Evolutionary conservation across 306 rosid species (phyloP), one percentile per base, ranked within the genome.

Genomic region (Vachellia pachyceras): DNA sequence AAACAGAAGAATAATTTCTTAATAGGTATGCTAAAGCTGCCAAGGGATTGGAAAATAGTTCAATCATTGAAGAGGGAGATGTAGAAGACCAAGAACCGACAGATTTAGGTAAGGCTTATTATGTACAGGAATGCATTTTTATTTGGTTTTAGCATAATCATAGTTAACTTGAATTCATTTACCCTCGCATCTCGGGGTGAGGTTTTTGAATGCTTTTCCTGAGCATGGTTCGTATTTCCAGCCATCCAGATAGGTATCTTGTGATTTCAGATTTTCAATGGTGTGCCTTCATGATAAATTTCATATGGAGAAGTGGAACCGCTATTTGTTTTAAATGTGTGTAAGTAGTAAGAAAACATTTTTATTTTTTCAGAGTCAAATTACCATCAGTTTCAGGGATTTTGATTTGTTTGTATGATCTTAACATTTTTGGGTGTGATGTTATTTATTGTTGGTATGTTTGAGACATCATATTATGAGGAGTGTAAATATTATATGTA

Each of bases 1-100:
- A 94, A 84, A 94, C 98, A 3, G 97, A 92, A 79, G 96, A 90
- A 84, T 88, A 89, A 69, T 92, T 94, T 84, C 90, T 94, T 69
- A 79, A 88, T 69, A 88, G 98, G 86, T 92, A 94, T 86, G 97
- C 97, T 63, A 89, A 92, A 87, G 96, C 90, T 58, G 97, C 98
- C 8, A 85, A 72, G 74, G 95, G 84, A 44, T 84, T 94, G 90
- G 94, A 90, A 85, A 89, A 88, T 86, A 90, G 89, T 84, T 79
- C 89, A 71, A 64, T 66, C 60, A 87, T 92, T 54, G 97, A 94
- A 79, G 97, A 92, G 88, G 97, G 88, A 49, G 92, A 92, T 68
- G 84, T 54, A 70, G 97, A 90, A 74, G 97, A 90, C 83, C 84
- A 90, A 77, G 93, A 92, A 67, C 82, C 83, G 81, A 85, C 84